Percentiles rank a stretch among this genome's conserved stretches.
These are phyloP conservation scores for Coemansia sp. DNA, from an alignment of 371 early-diverging fungal species.

Conservation along the genomic window DNA sequence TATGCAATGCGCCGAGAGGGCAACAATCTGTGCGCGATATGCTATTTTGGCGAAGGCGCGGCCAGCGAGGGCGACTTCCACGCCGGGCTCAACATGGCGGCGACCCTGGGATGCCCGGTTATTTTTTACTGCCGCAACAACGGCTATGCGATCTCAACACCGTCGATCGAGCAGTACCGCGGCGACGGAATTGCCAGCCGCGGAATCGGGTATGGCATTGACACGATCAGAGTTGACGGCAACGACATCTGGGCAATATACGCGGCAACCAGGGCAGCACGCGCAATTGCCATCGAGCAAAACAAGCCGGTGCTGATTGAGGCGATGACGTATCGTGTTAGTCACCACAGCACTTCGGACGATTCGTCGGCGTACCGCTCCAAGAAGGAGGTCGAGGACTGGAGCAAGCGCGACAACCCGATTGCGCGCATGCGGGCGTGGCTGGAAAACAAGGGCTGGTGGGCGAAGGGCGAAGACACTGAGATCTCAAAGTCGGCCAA, in stretches of 20 bases:
- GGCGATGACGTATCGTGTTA: slow-evolving; percentile 95
- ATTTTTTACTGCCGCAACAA: slow-evolving; percentile 98
- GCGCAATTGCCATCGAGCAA: slow-evolving; percentile 75
- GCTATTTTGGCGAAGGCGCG: slow-evolving; percentile 98
- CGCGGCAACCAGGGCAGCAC: slow-evolving; percentile 83
- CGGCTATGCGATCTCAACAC: slow-evolving; percentile 98
- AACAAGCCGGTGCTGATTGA: slow-evolving; percentile 92
- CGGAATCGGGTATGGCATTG: slow-evolving; percentile 96
- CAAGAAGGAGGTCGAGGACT: slow-evolving; percentile 89
- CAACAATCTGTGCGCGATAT: slow-evolving; percentile 74
- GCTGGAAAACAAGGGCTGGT: slow-evolving; percentile 81
- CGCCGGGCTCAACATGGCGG: slow-evolving; percentile 95
- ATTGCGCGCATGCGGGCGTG: slow-evolving; percentile 86
- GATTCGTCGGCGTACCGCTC: slow-evolving; percentile 94
- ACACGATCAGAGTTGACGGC: slow-evolving; percentile 96
- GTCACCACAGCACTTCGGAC: slow-evolving; percentile 97
- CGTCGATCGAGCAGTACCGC: slow-evolving; percentile 90
- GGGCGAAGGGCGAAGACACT: slow-evolving; percentile 78
- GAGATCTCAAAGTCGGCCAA: slow-evolving; percentile 49
- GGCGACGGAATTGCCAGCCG: slow-evolving; percentile 94
- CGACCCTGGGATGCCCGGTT: slow-evolving; percentile 86
- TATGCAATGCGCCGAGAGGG: slow-evolving; percentile 88
- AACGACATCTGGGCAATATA: slow-evolving; percentile 97
- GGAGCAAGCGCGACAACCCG: slow-evolving; percentile 89
- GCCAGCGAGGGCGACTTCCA: slow-evolving; percentile 98